Base-by-base conservation (phyloP, 495 filamentous ascomycete species). In the Neurospora hispaniola region DNA sequence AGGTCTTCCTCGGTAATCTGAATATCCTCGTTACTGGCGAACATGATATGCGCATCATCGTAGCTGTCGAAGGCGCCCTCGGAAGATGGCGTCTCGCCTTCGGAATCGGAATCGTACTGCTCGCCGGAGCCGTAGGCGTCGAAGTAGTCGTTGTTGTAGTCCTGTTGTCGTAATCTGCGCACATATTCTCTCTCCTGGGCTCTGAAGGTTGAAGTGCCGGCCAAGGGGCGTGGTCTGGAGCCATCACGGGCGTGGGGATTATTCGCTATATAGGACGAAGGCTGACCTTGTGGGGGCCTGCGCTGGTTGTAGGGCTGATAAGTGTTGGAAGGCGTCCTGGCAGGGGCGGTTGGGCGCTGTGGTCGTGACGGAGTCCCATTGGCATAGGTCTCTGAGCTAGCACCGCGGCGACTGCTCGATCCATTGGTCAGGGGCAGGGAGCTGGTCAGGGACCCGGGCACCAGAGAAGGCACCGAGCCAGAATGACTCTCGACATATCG, bases 41-140 rank as follows among this genome's bases (percentile, higher is more conserved):
- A 97, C 72, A 98, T 87, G 78, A 98, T 89, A 39, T 93, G 94
- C 78, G 98, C 96, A 71, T 94, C 92, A 76, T 98, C 94, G 81
- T 96, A 97, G 43, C 88, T 85, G 77, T 97, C 91, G 75, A 92
- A 92, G 23, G 91, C 91, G 2, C 89, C 88, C 74, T 96, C 95
- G 0, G 93, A 93, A 0, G 92, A 91, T 5, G 94, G 94, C 0
- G 93, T 96, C 73, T 86, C 85, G 72, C 84, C 96, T 69, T 98
- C 96, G n/a, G 91, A 88, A 75, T 97, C 94, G 11, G 95, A 94
- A 59, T 94, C 93, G 79, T 91, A 86, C 81, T 90, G 88, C 66
- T 87, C 87, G 70, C 89, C 79, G 54, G 87, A 88, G 59, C 88
- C 87, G 62, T 91, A 90, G 3, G 88, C 84, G 72, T 95, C 92